Evolutionary conservation across 345 rosid species (phyloP), one percentile per base, ranked within the genome.

Genomic region (Syzygium oleosum): DNA sequence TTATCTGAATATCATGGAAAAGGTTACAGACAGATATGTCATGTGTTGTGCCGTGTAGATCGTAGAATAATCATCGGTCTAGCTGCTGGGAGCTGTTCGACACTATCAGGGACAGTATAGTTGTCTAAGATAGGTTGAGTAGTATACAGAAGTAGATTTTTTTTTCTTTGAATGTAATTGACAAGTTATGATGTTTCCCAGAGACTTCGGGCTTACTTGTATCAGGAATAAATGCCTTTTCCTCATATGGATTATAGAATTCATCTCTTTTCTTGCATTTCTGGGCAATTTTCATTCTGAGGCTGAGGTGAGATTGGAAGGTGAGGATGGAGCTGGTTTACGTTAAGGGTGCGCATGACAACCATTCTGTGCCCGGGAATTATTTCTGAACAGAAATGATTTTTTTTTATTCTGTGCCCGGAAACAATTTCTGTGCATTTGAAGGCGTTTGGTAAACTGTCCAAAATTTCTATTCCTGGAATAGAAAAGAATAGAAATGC

Each of bases 1-100:
- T 95, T 88, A 54, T 94, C 73, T 94, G 89, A 94, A 52, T 59
- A 84, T 85, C 13, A 43, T 85, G 31, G 85, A 84, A 53, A 79
- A 80, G 58, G 55, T 7, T 85, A 84, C 88, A 52, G 8, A 49
- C 22, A 29, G 46, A n/a, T 4, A 10, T 29, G 85, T 52, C 31
- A 51, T 2, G 85, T 65, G 78, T 17, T 0, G 49, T 38, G 80
- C 80, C 12, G 1, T 38, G 46, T 34, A 68, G 49, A 73, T 34
- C 2, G 80, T 73, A 73, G 1, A 19, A 73, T 73, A 9, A 34
- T 73, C 12, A 10, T 19, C 25, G 1, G 80, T 73, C 25, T 19
- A 12, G 38, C 25, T 73, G 12, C 80, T 38, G 25, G 49, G 80
- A 73, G 80, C 19, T 73, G 80, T 73, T 73, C 80, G 25, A 34